Base-by-base conservation (phyloP, 192 early-diverging fungal species). In the Chytriomyces sp. region DNA sequence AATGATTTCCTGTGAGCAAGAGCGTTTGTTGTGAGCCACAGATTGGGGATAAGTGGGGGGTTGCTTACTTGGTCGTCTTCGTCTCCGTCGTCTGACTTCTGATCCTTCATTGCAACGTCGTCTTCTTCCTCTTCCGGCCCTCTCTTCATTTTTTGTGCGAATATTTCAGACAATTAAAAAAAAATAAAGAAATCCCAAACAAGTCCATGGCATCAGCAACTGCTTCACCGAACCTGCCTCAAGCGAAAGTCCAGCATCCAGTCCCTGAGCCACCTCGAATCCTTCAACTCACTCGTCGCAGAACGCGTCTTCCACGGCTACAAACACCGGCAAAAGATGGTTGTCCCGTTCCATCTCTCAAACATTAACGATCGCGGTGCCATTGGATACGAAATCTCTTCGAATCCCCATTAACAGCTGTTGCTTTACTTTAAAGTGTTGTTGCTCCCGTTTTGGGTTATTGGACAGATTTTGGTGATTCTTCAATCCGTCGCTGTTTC, bases 1-100 rank as follows among this genome's bases (percentile, higher is more conserved):
- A 48, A 98, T 80, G 5, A 82, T 70, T 67, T 82, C 79, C 77
- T 82, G 11, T n/a, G 35, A 35, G 35, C 35, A 35, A 35, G 35
- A 0, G 10, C 8, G 24, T 64, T 75, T 48, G 61, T 35, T 23
- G 64, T 16, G 35, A 64, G 64, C 2, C 35, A 23, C 26, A 57
- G 47, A 0, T 23, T 18, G 13, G 44, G 35, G 7, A 26, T 35
- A 35, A n/a, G n/a, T 35, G 4, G 35, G 35, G 0, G 35, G 35
- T 35, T 35, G 4, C 35, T 20, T 57, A n/a, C 53, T 13, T 20
- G 16, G 53, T 57, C 70, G 5, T n/a, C 50, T 16, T 72, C 70
- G 45, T 61, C 70, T n/a, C 50, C 23, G 43, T 74, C 66, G 35
- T 67, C 68, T 20, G n/a, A 9, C 9, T 53, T 24, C 7, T 69